Percentiles rank a stretch among this genome's conserved stretches.
phyloP scores from a whole-genome alignment of 108 stramenopile species.

The Conticribra guillardii region DNA sequence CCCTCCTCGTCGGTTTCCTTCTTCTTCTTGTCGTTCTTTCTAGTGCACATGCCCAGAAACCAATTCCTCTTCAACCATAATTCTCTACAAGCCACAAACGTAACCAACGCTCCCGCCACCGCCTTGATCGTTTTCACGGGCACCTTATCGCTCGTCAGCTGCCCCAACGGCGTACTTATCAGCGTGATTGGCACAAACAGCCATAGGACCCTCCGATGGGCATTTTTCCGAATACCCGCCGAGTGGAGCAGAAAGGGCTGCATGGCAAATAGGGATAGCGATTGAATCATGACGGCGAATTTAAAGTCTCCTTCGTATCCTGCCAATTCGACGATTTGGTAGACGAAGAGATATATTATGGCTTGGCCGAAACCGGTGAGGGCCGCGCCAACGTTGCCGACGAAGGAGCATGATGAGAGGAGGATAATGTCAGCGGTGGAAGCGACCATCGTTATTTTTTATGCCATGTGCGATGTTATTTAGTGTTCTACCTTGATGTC shows the following conservation, averaged over 20 bases:
- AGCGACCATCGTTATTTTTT: no score
- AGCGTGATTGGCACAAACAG: constrained; percentile 50
- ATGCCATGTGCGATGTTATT: no score
- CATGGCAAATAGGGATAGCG: constrained; percentile 44
- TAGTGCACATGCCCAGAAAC: constrained; percentile 6
- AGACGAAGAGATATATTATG: constrained; percentile 51
- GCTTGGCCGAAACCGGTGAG: constrained; percentile 55
- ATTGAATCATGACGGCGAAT: constrained; percentile 50
- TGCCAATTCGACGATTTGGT: constrained; percentile 35
- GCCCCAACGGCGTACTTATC: constrained; percentile 46
- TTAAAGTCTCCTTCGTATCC: constrained; percentile 48
- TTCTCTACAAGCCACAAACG: constrained; percentile 27
- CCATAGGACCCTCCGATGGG: constrained; percentile 17
- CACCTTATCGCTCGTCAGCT: constrained; percentile 15
- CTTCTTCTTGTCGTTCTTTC: background rate
- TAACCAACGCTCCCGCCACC: constrained; percentile 26
- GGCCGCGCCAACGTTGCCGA: constrained; percentile 47
- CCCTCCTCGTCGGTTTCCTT: no score
- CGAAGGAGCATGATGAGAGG: constrained; percentile 39
- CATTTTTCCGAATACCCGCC: constrained; percentile 7
- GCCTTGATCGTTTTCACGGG: constrained; percentile 19
- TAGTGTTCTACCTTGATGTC: no score
- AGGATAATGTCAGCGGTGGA: no score
- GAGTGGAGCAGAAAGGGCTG: constrained; percentile 35
- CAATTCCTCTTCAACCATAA: constrained; percentile 17